Percentiles rank a stretch among this genome's conserved stretches.
These are phyloP conservation scores for Leccinellum luteum DNA, from an alignment of 768 basidiomycete genomes.

Conservation along the genomic window DNA sequence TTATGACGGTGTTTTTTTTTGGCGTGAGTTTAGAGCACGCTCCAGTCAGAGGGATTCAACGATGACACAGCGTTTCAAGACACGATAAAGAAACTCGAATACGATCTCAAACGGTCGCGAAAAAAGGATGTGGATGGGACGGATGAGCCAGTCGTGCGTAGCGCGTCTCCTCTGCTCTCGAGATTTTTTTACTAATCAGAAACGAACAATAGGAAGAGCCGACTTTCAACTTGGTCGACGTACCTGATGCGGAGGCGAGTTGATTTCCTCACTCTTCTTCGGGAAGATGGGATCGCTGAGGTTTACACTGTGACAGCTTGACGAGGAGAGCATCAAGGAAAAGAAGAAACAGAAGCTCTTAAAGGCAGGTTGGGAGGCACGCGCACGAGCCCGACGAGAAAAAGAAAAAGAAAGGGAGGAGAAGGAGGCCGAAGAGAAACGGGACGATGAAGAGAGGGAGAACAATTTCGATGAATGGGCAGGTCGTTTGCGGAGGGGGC, in stretches of 20 bases:
- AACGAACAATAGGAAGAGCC: constrained; percentile 61
- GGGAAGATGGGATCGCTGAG: neutral
- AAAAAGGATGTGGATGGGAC: constrained; percentile 79
- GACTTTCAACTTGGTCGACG: constrained; percentile 86
- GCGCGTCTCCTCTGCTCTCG: neutral
- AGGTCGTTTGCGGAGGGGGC: constrained; percentile 66
- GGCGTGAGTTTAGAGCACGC: constrained; percentile 43
- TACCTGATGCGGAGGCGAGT: constrained; percentile 81
- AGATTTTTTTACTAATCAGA: neutral
- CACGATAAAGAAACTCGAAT: constrained; percentile 83
- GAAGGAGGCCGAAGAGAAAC: constrained; percentile 51
- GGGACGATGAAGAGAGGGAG: constrained; percentile 73
- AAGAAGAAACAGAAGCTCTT: constrained; percentile 90
- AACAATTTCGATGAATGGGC: constrained; percentile 75
- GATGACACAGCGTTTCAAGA: constrained; percentile 78
- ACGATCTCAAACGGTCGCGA: constrained; percentile 67
- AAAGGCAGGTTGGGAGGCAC: constrained; percentile 92
- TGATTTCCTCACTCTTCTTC: neutral
- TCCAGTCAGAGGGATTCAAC: constrained; percentile 69
- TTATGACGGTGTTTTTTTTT: neutral
- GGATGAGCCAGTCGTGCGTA: constrained; percentile 55
- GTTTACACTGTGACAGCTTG: constrained; percentile 47
- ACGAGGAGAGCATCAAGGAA: constrained; percentile 90
- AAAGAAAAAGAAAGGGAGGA: constrained; percentile 84
- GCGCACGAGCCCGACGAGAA: constrained; percentile 78